A percentile compares a stretch with the other conserved stretches of the same genome.
phyloP scores from a whole-genome alignment of 1,139 yeast genomes.

The Hemisphaericaspora xylanilytica region DNA sequence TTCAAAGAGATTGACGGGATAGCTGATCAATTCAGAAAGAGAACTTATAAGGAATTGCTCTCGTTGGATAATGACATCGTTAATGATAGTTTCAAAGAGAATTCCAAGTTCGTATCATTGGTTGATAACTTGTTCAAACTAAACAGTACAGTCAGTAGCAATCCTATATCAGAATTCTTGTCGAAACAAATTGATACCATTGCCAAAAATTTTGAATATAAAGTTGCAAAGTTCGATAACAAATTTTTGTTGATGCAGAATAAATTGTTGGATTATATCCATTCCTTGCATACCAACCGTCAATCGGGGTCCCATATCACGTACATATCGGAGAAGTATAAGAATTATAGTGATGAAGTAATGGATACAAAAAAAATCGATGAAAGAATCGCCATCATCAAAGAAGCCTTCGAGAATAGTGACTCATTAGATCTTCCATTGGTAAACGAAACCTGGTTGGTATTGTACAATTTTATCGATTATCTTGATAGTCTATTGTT shows the following conservation, averaged over 20 bases:
- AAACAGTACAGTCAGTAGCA: slow-evolving; percentile 16
- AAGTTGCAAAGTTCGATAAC: slow-evolving; percentile 33
- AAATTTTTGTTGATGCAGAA: slow-evolving; percentile 41
- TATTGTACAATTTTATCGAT: slow-evolving; percentile 35
- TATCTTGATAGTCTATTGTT: slow-evolving; percentile 35
- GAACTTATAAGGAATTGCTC: slow-evolving; percentile 58
- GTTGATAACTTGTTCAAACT: slow-evolving; percentile 41
- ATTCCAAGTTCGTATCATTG: slow-evolving; percentile 34
- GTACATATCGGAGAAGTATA: slow-evolving; percentile 42
- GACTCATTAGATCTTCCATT: slow-evolving; percentile 45
- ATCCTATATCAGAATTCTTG: slow-evolving; percentile 41
- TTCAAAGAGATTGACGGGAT: slow-evolving; percentile 69
- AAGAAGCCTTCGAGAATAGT: slow-evolving; percentile 37
- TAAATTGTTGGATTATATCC: slow-evolving; percentile 37
- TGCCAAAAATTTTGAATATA: slow-evolving; percentile 37
- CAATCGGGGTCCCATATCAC: slow-evolving; percentile 38
- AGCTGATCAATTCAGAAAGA: slow-evolving; percentile 61
- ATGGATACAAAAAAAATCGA: slow-evolving; percentile 27
- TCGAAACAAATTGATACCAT: slow-evolving; percentile 33
- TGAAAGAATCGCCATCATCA: slow-evolving; percentile 28
- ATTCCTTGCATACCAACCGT: slow-evolving; percentile 32
- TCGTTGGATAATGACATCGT: slow-evolving; percentile 38
- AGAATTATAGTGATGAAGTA: slow-evolving; percentile 35
- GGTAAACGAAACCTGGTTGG: slow-evolving; percentile 47
- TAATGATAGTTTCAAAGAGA: slow-evolving; percentile 12